Percentiles rank a stretch among this genome's conserved stretches.
Conservation (phyloP, 2,329 filamentous ascomycete species). For the Grosmannia huntii region DNA sequence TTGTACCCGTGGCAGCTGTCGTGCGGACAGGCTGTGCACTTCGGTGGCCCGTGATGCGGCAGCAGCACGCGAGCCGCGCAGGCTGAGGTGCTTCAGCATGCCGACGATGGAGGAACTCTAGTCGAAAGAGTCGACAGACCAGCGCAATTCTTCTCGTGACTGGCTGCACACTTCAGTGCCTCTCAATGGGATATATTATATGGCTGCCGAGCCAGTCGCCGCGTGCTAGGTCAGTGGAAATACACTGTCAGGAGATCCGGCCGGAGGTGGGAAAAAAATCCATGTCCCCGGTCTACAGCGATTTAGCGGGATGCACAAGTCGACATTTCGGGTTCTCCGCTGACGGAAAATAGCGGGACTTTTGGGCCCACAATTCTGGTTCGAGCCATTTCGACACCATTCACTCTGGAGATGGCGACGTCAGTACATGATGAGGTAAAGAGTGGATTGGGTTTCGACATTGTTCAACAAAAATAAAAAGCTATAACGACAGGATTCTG, state of each 20-base stretch:
- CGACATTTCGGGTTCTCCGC: background rate
- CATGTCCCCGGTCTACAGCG: background rate
- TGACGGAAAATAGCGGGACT: background rate
- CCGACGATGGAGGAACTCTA: background rate
- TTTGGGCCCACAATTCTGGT: background rate
- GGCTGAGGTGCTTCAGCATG: background rate
- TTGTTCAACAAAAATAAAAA: background rate
- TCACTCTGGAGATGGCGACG: background rate
- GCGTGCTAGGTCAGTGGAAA: background rate
- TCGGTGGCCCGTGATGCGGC: background rate
- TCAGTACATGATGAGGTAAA: background rate
- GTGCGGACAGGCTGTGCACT: background rate
- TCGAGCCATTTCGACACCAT: background rate
- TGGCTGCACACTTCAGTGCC: background rate
- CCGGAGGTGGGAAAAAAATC: background rate
- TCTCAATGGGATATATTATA: background rate
- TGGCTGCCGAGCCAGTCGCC: background rate
- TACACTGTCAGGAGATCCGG: background rate
- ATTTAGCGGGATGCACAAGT: background rate
- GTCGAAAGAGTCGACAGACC: background rate
- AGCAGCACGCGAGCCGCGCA: background rate
- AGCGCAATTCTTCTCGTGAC: background rate
- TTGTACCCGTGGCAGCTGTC: background rate
- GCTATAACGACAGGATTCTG: background rate
- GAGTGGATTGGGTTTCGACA: background rate